These are phyloP conservation scores for Exophiala sp. DNA, from an alignment of 2,329 filamentous ascomycete genomes.

Conservation along the genomic window DNA sequence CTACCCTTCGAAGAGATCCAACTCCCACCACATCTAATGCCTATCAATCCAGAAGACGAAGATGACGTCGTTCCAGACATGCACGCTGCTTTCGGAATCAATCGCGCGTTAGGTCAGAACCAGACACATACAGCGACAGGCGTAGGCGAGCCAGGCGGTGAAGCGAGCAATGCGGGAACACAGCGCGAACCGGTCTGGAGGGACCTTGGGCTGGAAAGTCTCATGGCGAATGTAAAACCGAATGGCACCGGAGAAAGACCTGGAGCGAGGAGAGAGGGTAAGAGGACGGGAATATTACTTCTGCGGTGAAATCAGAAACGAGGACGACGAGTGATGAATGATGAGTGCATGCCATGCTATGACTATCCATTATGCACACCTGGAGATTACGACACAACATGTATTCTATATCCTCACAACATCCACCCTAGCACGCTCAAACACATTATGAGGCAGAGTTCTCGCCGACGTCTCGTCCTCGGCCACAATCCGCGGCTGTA, in stretches of 20 bases:
- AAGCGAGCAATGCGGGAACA: slow-evolving; percentile 20
- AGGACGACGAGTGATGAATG: background rate
- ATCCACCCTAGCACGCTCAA: slow-evolving; percentile 79
- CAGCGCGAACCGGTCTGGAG: slow-evolving; percentile 47
- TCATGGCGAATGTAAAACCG: slow-evolving; percentile 13
- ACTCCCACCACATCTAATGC: slow-evolving; percentile 58
- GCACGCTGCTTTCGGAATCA: slow-evolving; percentile 65
- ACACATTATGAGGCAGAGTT: slow-evolving; percentile 70
- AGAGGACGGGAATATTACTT: slow-evolving; percentile 18
- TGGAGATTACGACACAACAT: background rate
- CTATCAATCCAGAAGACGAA: slow-evolving; percentile 63
- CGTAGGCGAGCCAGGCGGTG: slow-evolving; percentile 9
- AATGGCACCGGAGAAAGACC: slow-evolving; percentile 7
- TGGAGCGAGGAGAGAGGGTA: slow-evolving; percentile 12
- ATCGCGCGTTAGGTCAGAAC: slow-evolving; percentile 56
- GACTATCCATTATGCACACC: no score
- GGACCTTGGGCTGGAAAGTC: slow-evolving; percentile 48
- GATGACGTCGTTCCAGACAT: slow-evolving; percentile 66
- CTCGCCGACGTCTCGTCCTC: slow-evolving; percentile 57
- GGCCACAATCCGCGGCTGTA: slow-evolving; percentile 62
- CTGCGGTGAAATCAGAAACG: slow-evolving; percentile 13
- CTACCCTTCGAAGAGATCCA: slow-evolving; percentile 59
- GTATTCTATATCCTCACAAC: slow-evolving; percentile 67
- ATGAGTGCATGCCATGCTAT: background rate
- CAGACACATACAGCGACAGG: slow-evolving; percentile 47